Conservation (phyloP, 345 rosid genomes). For the Anastatica hierochuntica region DNA sequence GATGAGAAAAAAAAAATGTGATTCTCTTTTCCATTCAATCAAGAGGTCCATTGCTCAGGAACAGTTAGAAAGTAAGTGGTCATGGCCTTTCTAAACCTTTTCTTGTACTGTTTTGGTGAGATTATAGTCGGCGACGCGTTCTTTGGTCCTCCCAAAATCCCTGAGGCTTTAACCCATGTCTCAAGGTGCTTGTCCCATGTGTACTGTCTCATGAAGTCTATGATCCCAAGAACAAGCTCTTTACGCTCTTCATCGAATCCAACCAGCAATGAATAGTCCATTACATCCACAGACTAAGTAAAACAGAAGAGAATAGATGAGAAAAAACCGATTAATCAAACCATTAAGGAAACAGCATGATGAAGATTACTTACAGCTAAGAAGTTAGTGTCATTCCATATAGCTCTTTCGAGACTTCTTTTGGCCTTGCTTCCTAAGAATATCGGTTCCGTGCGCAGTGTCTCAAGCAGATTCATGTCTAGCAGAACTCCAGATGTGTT, state of each 20-base stretch:
- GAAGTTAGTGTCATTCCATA: conserved; percentile 93
- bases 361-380: conserved; percentile 56
- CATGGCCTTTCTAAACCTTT: conserved; percentile 91
- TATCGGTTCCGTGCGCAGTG: conserved; percentile 73
- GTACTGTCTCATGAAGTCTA: conserved; percentile 96
- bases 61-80: conserved; percentile 84
- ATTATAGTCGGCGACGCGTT: conserved; percentile 78
- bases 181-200: conserved; percentile 99
- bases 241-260: conserved; percentile 84
- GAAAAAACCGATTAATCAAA: no score
- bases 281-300: conserved; percentile 65
- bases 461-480: conserved; percentile 79
- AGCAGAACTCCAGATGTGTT: conserved; percentile 80
- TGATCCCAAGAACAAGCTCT: conserved; percentile 89
- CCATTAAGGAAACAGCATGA: no score
- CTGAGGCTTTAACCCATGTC: conserved; percentile 93
- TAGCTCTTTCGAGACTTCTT: conserved; percentile 85
- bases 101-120: conserved; percentile 92
- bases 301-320: neutral
- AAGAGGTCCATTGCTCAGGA: conserved; percentile 87
- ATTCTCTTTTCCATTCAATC: conserved; percentile 18
- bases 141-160: conserved; percentile 77
- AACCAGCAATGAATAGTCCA: conserved; percentile 96
- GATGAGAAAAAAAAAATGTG: neutral
- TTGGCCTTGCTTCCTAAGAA: conserved; percentile 93